These are phyloP conservation scores for Coprinellus micaceus DNA, from an alignment of 768 basidiomycete genomes.

Conservation along the genomic window DNA sequence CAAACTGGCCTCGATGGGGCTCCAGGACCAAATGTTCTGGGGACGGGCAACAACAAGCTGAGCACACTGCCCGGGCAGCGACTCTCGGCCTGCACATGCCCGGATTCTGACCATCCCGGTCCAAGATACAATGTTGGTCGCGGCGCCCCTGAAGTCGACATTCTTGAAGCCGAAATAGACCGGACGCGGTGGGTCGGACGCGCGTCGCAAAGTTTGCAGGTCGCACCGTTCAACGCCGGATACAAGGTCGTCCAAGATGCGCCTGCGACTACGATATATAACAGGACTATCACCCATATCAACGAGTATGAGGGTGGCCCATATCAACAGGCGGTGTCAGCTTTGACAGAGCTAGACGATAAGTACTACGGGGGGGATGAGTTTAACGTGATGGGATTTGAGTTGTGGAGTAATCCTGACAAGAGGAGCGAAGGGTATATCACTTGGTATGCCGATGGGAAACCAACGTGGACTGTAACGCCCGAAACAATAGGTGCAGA, in stretches of 20 bases:
- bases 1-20: constrained; percentile 60
- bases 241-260: constrained; percentile 55
- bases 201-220: constrained; percentile 76
- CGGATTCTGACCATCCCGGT: constrained; percentile 85
- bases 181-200: constrained; percentile 44
- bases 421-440: constrained; percentile 66
- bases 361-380: constrained; percentile 48
- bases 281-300: constrained; percentile 43
- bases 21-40: constrained; percentile 54
- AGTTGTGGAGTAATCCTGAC: constrained; percentile 71
- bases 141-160: constrained; percentile 86
- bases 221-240: constrained; percentile 70
- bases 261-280: constrained; percentile 49
- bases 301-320: constrained; percentile 67
- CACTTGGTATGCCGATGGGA: constrained; percentile 71
- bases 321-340: constrained; percentile 73
- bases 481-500: constrained; percentile 64
- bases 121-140: constrained; percentile 64
- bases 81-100: constrained; percentile 81
- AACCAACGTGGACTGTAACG: constrained; percentile 66
- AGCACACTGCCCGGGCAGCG: constrained; percentile 85
- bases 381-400: constrained; percentile 67
- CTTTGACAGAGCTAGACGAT: constrained; percentile 49
- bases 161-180: constrained; percentile 79
- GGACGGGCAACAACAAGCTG: constrained; percentile 38